Evolutionary conservation across 1,284 basidiomycete genomes (phyloP).

Genomic region (Cutaneotrichosporon daszewskae): DNA sequence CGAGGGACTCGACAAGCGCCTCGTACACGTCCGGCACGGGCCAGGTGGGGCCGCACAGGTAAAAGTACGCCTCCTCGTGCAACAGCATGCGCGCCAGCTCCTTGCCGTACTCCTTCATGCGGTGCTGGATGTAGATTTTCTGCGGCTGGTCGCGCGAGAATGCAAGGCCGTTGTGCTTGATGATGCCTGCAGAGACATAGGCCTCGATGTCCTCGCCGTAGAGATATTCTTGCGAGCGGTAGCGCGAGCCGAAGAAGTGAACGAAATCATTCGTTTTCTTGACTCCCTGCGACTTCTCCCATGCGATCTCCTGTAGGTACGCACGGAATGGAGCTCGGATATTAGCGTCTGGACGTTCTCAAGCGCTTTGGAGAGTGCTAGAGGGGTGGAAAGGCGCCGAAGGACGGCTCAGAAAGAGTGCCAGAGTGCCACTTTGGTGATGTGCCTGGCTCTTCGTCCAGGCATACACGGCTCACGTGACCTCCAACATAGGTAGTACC

Average conservation of each 20-base stretch:
- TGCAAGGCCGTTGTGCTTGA: slow-evolving; percentile 85
- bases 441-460: too few species aligned
- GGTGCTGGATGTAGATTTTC: slow-evolving; percentile 98
- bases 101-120: slow-evolving; percentile 85
- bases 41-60: slow-evolving; percentile 97
- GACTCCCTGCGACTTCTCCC: slow-evolving; percentile 67
- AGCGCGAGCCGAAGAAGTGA: slow-evolving; percentile 98
- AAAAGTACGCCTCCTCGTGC: slow-evolving; percentile 70
- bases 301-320: slow-evolving; percentile 91
- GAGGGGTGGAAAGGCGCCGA: too few species aligned
- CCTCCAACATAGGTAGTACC: too few species aligned
- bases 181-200: slow-evolving; percentile 69
- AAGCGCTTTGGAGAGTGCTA: too few species aligned
- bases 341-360: too few species aligned
- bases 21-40: slow-evolving; percentile 96
- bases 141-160: slow-evolving; percentile 89
- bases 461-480: too few species aligned
- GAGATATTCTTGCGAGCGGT: slow-evolving; percentile 89
- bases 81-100: slow-evolving; percentile 65
- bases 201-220: slow-evolving; percentile 62
- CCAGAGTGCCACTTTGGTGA: too few species aligned
- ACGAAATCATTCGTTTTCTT: slow-evolving; percentile 79
- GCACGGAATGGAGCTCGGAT: slow-evolving; percentile 99
- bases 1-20: slow-evolving; percentile 74
- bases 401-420: too few species aligned